These are phyloP conservation scores for Trichoderma arundinaceum DNA, from an alignment of 2,329 filamentous ascomycete genomes.

Conservation along the genomic window DNA sequence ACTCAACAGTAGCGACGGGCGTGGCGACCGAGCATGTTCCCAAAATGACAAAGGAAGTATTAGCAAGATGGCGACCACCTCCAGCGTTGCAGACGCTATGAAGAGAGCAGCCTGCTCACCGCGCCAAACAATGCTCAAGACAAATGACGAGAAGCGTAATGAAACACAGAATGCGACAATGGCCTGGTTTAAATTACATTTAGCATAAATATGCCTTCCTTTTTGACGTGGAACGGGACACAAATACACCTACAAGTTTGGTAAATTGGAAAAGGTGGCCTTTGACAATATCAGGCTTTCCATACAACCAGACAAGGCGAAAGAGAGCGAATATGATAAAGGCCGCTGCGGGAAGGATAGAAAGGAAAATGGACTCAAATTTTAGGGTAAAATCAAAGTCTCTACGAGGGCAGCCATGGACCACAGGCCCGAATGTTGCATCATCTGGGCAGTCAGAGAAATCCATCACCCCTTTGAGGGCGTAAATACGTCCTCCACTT, in stretches of 20 bases:
- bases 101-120: conserved; percentile 33
- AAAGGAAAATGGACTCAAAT: conserved; percentile 56
- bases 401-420: conserved; percentile 51
- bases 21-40: conserved; percentile 47
- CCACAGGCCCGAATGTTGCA: conserved; percentile 50
- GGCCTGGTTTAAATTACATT: not conserved
- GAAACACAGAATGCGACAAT: conserved; percentile 34
- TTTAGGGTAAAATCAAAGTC: conserved; percentile 58
- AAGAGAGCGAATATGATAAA: conserved; percentile 47
- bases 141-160: conserved; percentile 43
- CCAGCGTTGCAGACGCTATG: conserved; percentile 32
- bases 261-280: conserved; percentile 44
- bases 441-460: conserved; percentile 44
- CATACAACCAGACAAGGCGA: conserved; percentile 43
- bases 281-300: conserved; percentile 44
- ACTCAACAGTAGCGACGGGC: conserved; percentile 52
- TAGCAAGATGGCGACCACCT: conserved; percentile 38
- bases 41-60: conserved; percentile 5
- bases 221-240: not conserved
- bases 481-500: not conserved
- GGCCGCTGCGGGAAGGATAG: conserved; percentile 49
- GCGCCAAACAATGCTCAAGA: conserved; percentile 39
- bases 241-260: conserved; percentile 40
- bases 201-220: not conserved
- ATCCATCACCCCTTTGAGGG: conserved; percentile 27